These are phyloP conservation scores for Ganoderma resinaceum DNA, from an alignment of 1,284 basidiomycete species.

Conservation along the genomic window DNA sequence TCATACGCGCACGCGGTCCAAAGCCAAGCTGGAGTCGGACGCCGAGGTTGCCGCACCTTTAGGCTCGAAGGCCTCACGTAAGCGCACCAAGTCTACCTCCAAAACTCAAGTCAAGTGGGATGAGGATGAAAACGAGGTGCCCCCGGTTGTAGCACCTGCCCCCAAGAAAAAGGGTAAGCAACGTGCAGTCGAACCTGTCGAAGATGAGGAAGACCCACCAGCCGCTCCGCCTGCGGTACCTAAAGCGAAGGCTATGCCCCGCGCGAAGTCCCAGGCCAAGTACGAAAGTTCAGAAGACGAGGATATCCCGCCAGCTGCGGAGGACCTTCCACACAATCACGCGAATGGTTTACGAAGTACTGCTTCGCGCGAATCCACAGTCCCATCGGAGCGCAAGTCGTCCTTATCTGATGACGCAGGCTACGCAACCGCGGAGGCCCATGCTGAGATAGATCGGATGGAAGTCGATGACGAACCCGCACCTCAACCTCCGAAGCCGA, in stretches of 20 bases:
- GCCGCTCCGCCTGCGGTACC: slow-evolving; percentile 15
- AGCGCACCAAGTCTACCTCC: slow-evolving; percentile 29
- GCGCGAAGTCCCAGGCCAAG: slow-evolving; percentile 13
- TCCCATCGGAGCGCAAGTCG: slow-evolving; percentile 19
- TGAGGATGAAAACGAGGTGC: slow-evolving; percentile 16
- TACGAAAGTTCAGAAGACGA: slow-evolving; percentile 12
- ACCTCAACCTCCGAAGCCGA: slow-evolving; percentile 2
- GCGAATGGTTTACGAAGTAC: slow-evolving; percentile 13
- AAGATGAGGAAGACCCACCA: slow-evolving; percentile 16
- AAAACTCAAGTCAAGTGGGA: slow-evolving; percentile 23
- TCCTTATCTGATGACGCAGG: slow-evolving; percentile 40
- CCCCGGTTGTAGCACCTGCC: not conserved
- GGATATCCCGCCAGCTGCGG: not conserved
- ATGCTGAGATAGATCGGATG: slow-evolving; percentile 32
- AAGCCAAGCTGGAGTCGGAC: slow-evolving; percentile 31
- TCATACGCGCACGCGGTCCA: slow-evolving; percentile 33
- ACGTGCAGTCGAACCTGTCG: not conserved
- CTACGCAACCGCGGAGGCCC: slow-evolving; percentile 39
- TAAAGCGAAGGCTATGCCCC: slow-evolving; percentile 21
- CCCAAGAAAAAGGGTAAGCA: slow-evolving; percentile 24
- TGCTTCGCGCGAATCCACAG: slow-evolving; percentile 18
- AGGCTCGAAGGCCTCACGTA: slow-evolving; percentile 24
- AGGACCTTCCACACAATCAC: not conserved
- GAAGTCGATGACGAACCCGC: slow-evolving; percentile 29
- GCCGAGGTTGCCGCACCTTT: slow-evolving; percentile 24